Evolutionary conservation across 192 early-diverging fungal genomes (phyloP), one percentile per base, ranked within the genome.

Genomic region (Radiomyces spectabilis): DNA sequence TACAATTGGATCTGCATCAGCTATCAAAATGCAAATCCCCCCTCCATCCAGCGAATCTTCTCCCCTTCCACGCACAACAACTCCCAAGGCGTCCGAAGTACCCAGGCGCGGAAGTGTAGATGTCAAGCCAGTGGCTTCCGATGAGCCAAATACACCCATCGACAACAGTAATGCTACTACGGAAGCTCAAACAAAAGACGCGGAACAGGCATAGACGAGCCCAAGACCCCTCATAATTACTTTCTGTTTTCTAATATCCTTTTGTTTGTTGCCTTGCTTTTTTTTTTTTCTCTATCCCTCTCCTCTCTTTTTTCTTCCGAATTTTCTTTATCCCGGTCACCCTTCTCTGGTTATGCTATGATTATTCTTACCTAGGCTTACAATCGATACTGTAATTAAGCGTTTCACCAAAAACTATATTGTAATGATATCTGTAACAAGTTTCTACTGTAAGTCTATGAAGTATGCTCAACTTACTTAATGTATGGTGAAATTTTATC

Each of bases 21-120:
- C 19, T 39, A 33, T 37, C n/a, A 25, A 31, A 15, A 27, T 54
- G 41, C 25, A 27, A n/a, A 27, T 41, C 25, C 40, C 52, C 22
- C 52, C 52, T 12, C 52, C 52, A 9, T 6, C 42, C 10, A 54
- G 52, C 13, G 52, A 54, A 29, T 54, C 52, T 10, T 54, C 52
- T 19, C 52, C 52, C 24, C 30, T 54, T 1, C 52, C 52, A 16
- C 35, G 52, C 52, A 54, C 8, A 19, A 27, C 18, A n/a, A n/a
- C n/a, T n/a, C n/a, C n/a, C n/a, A n/a, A n/a, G n/a, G n/a, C n/a
- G n/a, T n/a, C n/a, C n/a, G n/a, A n/a, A n/a, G n/a, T n/a, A n/a
- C n/a, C n/a, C n/a, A n/a, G n/a, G n/a, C n/a, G n/a, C n/a, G n/a
- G n/a, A n/a, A n/a, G n/a, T n/a, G n/a, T n/a, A n/a, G n/a, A n/a